phyloP scores from a whole-genome alignment of 1,284 basidiomycete species.

The Stygiomarasmius scandens region DNA sequence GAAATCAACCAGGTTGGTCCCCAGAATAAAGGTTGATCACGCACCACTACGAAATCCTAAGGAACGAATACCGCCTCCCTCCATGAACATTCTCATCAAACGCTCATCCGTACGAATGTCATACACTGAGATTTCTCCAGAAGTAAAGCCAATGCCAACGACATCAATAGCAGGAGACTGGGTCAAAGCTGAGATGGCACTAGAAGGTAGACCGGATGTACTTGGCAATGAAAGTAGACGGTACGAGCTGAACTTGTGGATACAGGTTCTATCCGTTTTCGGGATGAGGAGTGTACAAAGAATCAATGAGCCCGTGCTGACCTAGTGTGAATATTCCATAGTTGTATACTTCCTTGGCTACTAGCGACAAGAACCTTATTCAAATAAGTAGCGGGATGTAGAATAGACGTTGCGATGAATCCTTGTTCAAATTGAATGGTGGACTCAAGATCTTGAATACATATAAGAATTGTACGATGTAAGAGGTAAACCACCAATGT shows the following conservation, averaged over 20 bases:
- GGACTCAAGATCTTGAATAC: constrained; percentile 52
- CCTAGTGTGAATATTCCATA: constrained; percentile 95
- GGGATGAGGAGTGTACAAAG: constrained; percentile 4
- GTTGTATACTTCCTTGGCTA: constrained; percentile 78
- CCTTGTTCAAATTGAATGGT: constrained; percentile 75
- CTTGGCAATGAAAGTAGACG: constrained; percentile 49
- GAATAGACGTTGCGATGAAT: constrained; percentile 82
- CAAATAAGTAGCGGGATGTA: constrained; percentile 96
- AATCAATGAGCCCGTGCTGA: constrained; percentile 41
- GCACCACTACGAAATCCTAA: constrained; percentile 88
- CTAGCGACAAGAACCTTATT: constrained; percentile 94
- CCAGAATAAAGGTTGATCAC: constrained; percentile 25
- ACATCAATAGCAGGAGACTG: constrained; percentile 98
- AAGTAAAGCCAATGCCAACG: constrained; percentile 86
- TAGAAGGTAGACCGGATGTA: constrained; percentile 4
- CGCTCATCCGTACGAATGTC: constrained; percentile 91
- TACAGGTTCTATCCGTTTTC: constrained; percentile 52
- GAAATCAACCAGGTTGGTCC: constrained; percentile 8
- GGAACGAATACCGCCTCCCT: constrained; percentile 75
- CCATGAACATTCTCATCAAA: constrained; percentile 87
- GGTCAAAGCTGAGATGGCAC: constrained; percentile 75
- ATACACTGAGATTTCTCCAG: constrained; percentile 87
- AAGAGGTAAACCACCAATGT: constrained; percentile 1
- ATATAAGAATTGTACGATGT: constrained; percentile 1
- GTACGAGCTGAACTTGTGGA: constrained; percentile 61